These are phyloP conservation scores for Esteya vermicola DNA, from an alignment of 2,329 filamentous ascomycete species.

Conservation along the genomic window DNA sequence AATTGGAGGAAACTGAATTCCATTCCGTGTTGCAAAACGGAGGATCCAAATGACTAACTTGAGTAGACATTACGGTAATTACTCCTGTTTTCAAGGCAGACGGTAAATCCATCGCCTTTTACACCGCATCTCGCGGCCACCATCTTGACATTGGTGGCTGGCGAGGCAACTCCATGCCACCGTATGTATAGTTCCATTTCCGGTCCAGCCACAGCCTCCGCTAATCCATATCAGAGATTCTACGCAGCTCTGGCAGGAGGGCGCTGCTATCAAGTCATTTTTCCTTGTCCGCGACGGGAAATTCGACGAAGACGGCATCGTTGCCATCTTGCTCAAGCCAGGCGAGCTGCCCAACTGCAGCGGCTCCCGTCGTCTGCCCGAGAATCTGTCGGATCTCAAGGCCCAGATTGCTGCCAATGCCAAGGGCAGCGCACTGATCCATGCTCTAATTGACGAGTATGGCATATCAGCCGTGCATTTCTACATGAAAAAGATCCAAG, in stretches of 20 bases:
- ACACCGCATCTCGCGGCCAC: constrained; percentile 65
- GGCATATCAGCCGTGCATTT: constrained; percentile 62
- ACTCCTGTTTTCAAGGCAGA: constrained; percentile 57
- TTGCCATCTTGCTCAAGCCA: constrained; percentile 57
- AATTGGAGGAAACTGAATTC: no score
- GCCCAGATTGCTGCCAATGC: constrained; percentile 77
- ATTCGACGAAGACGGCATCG: constrained; percentile 66
- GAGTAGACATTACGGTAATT: constrained; percentile 67
- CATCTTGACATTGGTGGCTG: constrained; percentile 77
- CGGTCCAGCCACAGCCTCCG: background rate
- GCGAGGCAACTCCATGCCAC: constrained; percentile 68
- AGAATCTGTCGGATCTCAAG: constrained; percentile 77
- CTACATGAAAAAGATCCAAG: constrained; percentile 72
- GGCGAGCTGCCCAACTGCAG: constrained; percentile 61
- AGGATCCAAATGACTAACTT: background rate
- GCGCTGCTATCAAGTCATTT: constrained; percentile 48
- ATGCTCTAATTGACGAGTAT: constrained; percentile 63
- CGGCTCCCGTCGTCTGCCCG: constrained; percentile 61
- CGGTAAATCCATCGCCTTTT: constrained; percentile 62
- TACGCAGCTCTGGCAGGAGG: constrained; percentile 48
- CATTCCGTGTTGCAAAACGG: background rate
- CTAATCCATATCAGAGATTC: constrained; percentile 29
- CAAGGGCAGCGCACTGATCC: constrained; percentile 67
- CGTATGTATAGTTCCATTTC: constrained; percentile 16
- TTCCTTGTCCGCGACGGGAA: constrained; percentile 62